Evolutionary conservation across 2,329 filamentous ascomycete genomes (phyloP), one percentile per base, ranked within the genome.

Genomic region (Bipolaris sorokiniana): DNA sequence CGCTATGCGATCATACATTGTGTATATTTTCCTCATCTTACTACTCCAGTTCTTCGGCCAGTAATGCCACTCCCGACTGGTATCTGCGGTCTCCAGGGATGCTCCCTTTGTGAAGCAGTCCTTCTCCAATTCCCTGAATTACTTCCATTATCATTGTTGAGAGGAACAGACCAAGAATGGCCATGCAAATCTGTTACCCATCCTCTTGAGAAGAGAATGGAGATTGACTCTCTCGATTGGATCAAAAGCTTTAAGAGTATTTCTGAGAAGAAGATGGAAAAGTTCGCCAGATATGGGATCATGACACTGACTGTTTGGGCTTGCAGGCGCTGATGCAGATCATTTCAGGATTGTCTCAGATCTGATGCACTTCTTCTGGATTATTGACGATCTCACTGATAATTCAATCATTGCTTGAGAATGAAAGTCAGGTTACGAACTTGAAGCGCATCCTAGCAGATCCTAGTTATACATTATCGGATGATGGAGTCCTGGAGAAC

Each of bases 251-350:
- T 41, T n/a, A 22, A 22, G 9, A 18, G 16, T n/a, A 41, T 41
- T 10, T 41, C n/a, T 11, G 38, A 20, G 16, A 22, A 41, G 7
- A 41, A 41, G 10, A 41, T 41, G 16, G n/a, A 16, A 41, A 41
- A 41, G 38, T 20, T 41, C 38, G 38, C 38, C 38, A 41, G 38
- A 41, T 41, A 41, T n/a, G 38, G 18, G 38, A 41, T 41, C 38
- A 41, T 18, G 38, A 41, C n/a, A 41, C 16, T 41, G 6, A 11
- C 20, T 41, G 15, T n/a, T 18, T 41, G 38, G 38, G 38, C 38
- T 22, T 41, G 20, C 20, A 20, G 38, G 11, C 38, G 38, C 38
- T 41, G 20, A 16, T 11, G 20, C n/a, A 20, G 38, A 41, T 18
- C 38, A 41, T n/a, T 41, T 41, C 38, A 41, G 38, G 38, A 10